These are phyloP conservation scores for Taxillus chinensis DNA, from an alignment of 164 flowering plant genomes.

Conservation along the genomic window DNA sequence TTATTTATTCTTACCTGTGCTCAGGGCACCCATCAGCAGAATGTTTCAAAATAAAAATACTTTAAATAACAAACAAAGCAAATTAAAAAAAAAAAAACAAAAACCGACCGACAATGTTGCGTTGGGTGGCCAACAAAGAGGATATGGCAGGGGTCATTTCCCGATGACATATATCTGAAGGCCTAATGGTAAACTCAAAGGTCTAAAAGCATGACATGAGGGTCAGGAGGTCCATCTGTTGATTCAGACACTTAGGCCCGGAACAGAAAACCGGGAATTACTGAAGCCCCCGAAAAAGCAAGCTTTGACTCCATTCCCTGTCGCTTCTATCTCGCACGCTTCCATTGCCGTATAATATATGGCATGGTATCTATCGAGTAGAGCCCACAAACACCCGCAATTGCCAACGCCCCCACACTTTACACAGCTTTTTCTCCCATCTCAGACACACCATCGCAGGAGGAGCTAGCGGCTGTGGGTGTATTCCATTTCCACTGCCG, in stretches of 20 bases:
- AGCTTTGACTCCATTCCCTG: slow-evolving; percentile 21
- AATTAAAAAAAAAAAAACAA: neutral
- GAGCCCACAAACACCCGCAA: slow-evolving; percentile 25
- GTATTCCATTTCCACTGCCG: slow-evolving; percentile 13
- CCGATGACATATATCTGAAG: slow-evolving; percentile 1
- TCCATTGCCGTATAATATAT: slow-evolving; percentile 19
- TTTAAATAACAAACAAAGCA: no score
- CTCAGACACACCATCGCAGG: slow-evolving; percentile 24
- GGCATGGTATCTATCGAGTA: no score
- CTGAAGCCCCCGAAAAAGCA: slow-evolving; percentile 19
- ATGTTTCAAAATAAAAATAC: no score
- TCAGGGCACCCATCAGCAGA: no score
- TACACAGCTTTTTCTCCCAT: slow-evolving; percentile 24
- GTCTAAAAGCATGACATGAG: slow-evolving; percentile 18
- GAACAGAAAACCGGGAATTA: slow-evolving; percentile 29
- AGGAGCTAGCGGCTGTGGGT: slow-evolving; percentile 6
- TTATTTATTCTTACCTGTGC: no score
- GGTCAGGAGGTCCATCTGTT: slow-evolving; percentile 20
- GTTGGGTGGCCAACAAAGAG: neutral
- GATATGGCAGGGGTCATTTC: slow-evolving; percentile 1
- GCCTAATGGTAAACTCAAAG: slow-evolving; percentile 7
- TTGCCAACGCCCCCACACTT: slow-evolving; percentile 4
- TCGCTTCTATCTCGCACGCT: slow-evolving; percentile 9
- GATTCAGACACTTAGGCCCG: slow-evolving; percentile 16
- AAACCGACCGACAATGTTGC: neutral